phyloP scores from a whole-genome alignment of 202 grass and related monocot genomes.

The Bolboschoenoplectus hybrid region DNA sequence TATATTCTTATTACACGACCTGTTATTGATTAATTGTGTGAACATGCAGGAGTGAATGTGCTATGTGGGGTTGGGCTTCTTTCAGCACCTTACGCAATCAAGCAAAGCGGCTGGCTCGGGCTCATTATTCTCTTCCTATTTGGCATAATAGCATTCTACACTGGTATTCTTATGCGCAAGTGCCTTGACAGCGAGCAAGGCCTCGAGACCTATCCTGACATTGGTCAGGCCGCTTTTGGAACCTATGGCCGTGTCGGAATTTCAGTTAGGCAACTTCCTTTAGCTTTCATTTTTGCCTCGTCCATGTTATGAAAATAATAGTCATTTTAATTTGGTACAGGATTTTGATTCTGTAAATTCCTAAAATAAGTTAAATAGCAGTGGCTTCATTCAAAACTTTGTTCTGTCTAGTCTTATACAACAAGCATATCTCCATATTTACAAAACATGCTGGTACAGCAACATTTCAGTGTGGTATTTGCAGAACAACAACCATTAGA shows the following conservation, averaged over 20 bases:
- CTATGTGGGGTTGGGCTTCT: conserved; percentile 92
- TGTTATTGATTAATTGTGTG: background rate
- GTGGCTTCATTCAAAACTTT: background rate
- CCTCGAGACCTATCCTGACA: conserved; percentile 86
- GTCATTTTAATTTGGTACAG: background rate
- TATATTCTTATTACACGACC: background rate
- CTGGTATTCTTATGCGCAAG: conserved; percentile 66
- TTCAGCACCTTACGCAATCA: conserved; percentile 86
- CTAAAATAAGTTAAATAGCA: background rate
- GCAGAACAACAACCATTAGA: background rate
- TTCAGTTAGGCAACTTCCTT: conserved; percentile 53
- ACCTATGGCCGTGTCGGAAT: conserved; percentile 67
- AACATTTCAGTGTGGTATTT: background rate
- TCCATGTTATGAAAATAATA: background rate
- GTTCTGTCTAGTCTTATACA: background rate
- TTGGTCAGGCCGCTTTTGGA: conserved; percentile 90
- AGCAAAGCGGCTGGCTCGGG: conserved; percentile 80
- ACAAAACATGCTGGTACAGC: background rate
- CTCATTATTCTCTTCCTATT: conserved; percentile 69
- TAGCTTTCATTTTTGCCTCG: background rate
- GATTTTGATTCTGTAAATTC: background rate
- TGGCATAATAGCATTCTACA: conserved; percentile 70
- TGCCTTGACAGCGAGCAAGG: conserved; percentile 85
- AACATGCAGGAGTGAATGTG: conserved; percentile 80
- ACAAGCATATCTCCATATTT: background rate